Conservation (phyloP, 805 yeast genomes). For the Myxozyma melibiosi region DNA sequence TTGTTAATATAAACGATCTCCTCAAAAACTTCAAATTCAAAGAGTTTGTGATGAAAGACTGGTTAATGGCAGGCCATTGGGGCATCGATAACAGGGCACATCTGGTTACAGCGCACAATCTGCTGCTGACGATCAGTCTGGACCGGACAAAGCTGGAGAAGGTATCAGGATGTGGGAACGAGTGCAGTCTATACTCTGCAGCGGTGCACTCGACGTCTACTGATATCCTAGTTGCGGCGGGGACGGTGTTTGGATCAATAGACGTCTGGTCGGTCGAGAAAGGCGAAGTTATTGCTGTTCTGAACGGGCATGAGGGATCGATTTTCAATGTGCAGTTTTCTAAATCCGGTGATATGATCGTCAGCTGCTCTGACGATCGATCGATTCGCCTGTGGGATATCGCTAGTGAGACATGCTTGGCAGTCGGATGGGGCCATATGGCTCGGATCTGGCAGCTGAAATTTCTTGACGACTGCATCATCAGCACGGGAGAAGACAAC, state of each 20-base stretch:
- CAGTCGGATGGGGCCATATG: conserved; percentile 95
- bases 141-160: conserved; percentile 5
- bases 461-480: conserved; percentile 52
- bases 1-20: conserved; percentile 45
- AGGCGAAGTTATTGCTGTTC: conserved; percentile 51
- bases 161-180: conserved; percentile 35
- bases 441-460: conserved; percentile 88
- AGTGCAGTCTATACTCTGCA: conserved; percentile 77
- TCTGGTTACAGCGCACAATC: conserved; percentile 80
- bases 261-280: conserved; percentile 68
- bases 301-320: conserved; percentile 86
- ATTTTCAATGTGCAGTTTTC: conserved; percentile 79
- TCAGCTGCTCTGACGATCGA: conserved; percentile 92
- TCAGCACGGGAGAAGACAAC: conserved; percentile 85
- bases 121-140: conserved; percentile 50
- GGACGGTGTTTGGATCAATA: conserved; percentile 90
- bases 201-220: conserved; percentile 53
- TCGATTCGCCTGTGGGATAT: conserved; percentile 78
- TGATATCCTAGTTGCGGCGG: conserved; percentile 69
- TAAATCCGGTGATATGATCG: conserved; percentile 54
- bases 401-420: conserved; percentile 56
- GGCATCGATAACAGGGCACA: conserved; percentile 47
- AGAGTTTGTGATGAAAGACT: conserved; percentile 60
- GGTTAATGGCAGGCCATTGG: conserved; percentile 72
- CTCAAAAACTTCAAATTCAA: conserved; percentile 32